phyloP scores from a whole-genome alignment of 345 rosid genomes.

The Citrus reticulata region DNA sequence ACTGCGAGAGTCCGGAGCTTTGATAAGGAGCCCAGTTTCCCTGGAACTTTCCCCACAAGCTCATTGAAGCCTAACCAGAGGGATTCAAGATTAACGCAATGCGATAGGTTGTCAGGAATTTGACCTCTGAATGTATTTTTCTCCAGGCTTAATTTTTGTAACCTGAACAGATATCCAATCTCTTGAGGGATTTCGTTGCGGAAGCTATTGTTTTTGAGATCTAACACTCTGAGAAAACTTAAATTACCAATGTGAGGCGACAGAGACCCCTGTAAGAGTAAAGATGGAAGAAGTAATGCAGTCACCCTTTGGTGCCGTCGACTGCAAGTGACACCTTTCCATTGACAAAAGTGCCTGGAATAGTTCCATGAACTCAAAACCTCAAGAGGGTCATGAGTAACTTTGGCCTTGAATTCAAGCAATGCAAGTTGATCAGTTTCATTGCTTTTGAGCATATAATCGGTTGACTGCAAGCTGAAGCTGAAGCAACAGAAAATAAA shows the following conservation, averaged over 20 bases:
- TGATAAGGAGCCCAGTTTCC: conserved; percentile 1
- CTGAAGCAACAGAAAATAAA: background rate
- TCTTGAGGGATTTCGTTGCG: conserved; percentile 7
- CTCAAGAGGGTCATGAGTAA: background rate
- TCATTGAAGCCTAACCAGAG: background rate
- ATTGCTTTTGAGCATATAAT: background rate
- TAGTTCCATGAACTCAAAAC: background rate
- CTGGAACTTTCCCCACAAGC: conserved; percentile 11
- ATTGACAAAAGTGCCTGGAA: background rate
- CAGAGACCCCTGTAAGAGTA: background rate
- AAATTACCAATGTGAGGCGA: background rate
- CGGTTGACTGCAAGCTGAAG: background rate
- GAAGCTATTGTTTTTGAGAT: conserved; percentile 10
- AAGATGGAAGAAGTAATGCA: background rate
- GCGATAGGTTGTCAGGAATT: conserved; percentile 11
- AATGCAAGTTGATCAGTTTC: conserved; percentile 1
- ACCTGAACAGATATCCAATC: conserved; percentile 6
- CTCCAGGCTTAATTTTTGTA: background rate
- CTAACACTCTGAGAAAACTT: background rate
- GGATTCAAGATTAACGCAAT: background rate
- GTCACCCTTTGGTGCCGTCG: background rate
- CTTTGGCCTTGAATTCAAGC: background rate
- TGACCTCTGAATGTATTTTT: conserved; percentile 13
- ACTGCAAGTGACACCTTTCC: background rate
- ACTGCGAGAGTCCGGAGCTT: background rate